These are phyloP conservation scores for Apiotrichum akiyoshidainum DNA, from an alignment of 1,284 basidiomycete species.

Conservation along the genomic window DNA sequence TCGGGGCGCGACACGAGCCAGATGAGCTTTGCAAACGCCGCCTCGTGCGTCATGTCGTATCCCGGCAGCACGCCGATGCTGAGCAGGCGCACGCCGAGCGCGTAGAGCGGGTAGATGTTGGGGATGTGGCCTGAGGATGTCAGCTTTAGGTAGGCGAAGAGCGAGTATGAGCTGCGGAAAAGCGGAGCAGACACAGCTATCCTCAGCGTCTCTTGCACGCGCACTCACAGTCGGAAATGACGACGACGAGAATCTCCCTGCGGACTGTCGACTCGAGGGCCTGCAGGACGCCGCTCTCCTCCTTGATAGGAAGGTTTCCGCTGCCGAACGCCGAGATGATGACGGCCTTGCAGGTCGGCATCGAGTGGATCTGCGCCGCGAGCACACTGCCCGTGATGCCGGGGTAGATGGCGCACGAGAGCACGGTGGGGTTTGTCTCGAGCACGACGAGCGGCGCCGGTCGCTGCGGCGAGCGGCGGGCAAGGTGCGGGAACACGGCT, in stretches of 20 bases:
- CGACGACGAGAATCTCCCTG: conserved; percentile 46
- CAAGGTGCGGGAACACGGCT: conserved; percentile 23
- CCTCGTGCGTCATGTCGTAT: conserved; percentile 49
- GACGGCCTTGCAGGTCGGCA: conserved; percentile 44
- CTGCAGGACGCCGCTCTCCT: conserved; percentile 35
- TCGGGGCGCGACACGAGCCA: conserved; percentile 44
- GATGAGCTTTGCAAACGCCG: conserved; percentile 46
- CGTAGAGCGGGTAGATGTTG: conserved; percentile 47
- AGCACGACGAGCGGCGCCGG: conserved; percentile 36
- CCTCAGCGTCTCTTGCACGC: too few species aligned
- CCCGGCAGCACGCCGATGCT: conserved; percentile 43
- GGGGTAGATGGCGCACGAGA: conserved; percentile 39
- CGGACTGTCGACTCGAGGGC: conserved; percentile 38
- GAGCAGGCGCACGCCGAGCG: conserved; percentile 42
- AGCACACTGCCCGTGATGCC: conserved; percentile 44
- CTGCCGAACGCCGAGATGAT: conserved; percentile 45
- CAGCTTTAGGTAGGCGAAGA: too few species aligned
- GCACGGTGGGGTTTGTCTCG: conserved; percentile 30
- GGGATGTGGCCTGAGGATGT: conserved; percentile 36
- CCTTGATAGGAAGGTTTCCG: conserved; percentile 43
- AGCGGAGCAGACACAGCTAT: too few species aligned
- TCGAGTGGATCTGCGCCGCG: conserved; percentile 40
- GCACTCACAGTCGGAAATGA: conserved; percentile 44
- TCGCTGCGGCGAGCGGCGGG: conserved; percentile 16
- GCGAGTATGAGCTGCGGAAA: too few species aligned